phyloP scores from a whole-genome alignment of 768 basidiomycete genomes.

The Russula ochroleuca region DNA sequence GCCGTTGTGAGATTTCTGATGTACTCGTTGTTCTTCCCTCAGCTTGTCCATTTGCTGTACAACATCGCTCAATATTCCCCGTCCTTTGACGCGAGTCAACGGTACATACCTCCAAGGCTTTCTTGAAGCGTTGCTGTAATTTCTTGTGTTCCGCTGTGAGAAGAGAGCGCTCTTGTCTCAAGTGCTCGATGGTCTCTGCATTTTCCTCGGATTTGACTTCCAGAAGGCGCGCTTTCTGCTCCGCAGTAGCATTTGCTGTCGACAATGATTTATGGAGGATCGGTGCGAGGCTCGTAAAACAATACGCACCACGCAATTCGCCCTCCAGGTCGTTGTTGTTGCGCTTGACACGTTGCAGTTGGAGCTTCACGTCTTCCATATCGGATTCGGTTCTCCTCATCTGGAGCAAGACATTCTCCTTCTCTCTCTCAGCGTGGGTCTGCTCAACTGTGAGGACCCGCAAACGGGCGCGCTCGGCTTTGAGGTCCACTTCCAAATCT shows the following conservation, averaged over 20 bases:
- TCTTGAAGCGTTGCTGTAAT: conserved; percentile 62
- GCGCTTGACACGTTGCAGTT: conserved; percentile 64
- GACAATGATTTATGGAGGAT: neutral
- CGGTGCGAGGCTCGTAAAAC: neutral
- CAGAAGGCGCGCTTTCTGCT: conserved; percentile 68
- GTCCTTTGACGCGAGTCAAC: neutral
- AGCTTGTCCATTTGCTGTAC: conserved; percentile 57
- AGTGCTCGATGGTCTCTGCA: conserved; percentile 60
- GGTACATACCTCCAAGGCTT: conserved; percentile 58
- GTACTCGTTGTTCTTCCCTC: conserved; percentile 54
- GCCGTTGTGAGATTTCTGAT: conserved; percentile 64
- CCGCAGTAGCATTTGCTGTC: conserved; percentile 58
- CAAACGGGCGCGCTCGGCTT: conserved; percentile 62
- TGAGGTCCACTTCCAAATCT: conserved; percentile 69
- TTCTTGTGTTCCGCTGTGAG: conserved; percentile 67
- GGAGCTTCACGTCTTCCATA: conserved; percentile 69
- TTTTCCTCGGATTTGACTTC: conserved; percentile 69
- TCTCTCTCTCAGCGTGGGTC: conserved; percentile 56
- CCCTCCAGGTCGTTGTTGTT: conserved; percentile 70
- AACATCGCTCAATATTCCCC: neutral
- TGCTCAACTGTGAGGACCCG: conserved; percentile 62
- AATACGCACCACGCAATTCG: conserved; percentile 62
- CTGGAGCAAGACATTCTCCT: conserved; percentile 56
- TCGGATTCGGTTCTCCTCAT: conserved; percentile 71
- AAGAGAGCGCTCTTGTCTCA: conserved; percentile 71